Evolutionary conservation across 345 rosid species (phyloP), one percentile per base, ranked within the genome.

Genomic region (Hypericum perforatum): DNA sequence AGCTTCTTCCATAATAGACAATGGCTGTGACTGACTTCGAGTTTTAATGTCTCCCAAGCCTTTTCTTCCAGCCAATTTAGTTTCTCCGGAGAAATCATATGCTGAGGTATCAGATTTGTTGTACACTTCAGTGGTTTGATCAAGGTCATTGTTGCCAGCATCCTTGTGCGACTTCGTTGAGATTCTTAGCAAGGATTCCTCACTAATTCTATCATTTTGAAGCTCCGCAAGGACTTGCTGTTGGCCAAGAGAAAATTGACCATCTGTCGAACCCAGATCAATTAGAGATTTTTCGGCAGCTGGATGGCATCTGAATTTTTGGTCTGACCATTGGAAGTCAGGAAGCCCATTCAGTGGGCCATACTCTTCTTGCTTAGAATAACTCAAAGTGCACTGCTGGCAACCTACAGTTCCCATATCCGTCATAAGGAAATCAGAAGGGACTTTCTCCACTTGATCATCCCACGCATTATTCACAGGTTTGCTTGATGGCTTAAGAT

Each of bases 1-100:
- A 45, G 78, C 94, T 73, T 90, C 97, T 74, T 84, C 86, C 40
- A 84, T 78, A 46, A 69, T 53, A 52, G 85, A 44, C 9, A 61
- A 16, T 14, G 65, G 58, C 36, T 59, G 70, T 29, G 42, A 63
- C 16, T 56, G 68, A 49, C 54, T 66, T 69, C 39, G 58, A 63
- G 50, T 59, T 50, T 53, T 55, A 49, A 67, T 61, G 57, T 64
- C 64, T 59, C 56, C 55, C 56, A 53, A 22, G 53, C 64, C 55
- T 36, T 63, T 70, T 32, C 75, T 62, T 56, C 62, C 73, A 50
- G 50, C 52, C 37, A 16, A 49, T 13, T 46, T 50, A 56, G 58
- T 58, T 63, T 60, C 70, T 64, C 54, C 59, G 32, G 32, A 22
- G 32, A 22, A 22, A 22, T 22, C 58, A 56, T 15, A 45, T n/a